These are phyloP conservation scores for Agaricus subrufescens DNA, from an alignment of 768 basidiomycete genomes.

Conservation along the genomic window DNA sequence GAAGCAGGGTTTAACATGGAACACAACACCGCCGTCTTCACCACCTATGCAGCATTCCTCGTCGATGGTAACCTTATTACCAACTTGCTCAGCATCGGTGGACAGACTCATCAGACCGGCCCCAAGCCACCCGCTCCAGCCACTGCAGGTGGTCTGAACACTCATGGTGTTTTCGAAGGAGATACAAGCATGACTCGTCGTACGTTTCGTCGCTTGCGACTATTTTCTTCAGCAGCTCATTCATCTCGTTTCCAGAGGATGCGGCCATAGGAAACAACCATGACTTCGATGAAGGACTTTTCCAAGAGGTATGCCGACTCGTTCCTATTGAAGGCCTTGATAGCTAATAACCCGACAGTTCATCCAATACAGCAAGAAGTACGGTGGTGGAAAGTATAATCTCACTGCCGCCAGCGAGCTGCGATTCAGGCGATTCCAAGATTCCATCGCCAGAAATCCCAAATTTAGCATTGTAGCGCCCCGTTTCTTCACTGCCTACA, in stretches of 20 bases:
- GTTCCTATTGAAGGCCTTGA: too few relatives aligned
- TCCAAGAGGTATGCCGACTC: slow-evolving; percentile 11
- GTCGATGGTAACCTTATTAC: slow-evolving; percentile 18
- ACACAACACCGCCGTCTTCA: slow-evolving; percentile 10
- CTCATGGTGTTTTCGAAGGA: slow-evolving; percentile 16
- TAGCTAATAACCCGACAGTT: slow-evolving; percentile 5
- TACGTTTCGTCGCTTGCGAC: neutral
- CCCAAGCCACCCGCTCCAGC: slow-evolving; percentile 14
- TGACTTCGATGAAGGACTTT: slow-evolving; percentile 17
- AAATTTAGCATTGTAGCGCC: slow-evolving; percentile 15
- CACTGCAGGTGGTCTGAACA: slow-evolving; percentile 17
- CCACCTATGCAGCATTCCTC: slow-evolving; percentile 15
- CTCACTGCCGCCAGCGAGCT: slow-evolving; percentile 15
- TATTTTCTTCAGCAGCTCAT: neutral
- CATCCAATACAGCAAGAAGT: slow-evolving; percentile 13
- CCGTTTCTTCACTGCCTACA: slow-evolving; percentile 13
- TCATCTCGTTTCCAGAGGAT: slow-evolving; percentile 6
- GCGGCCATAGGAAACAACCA: slow-evolving; percentile 17
- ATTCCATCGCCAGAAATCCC: slow-evolving; percentile 18
- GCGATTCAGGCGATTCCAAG: slow-evolving; percentile 13
- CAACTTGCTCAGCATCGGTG: slow-evolving; percentile 15
- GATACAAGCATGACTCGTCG: slow-evolving; percentile 13
- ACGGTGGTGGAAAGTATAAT: slow-evolving; percentile 18
- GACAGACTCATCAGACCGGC: slow-evolving; percentile 14
- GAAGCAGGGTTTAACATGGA: slow-evolving; percentile 17